Evolutionary conservation across 2,329 filamentous ascomycete species (phyloP), one percentile per base, ranked within the genome.

Genomic region (Cadophora gregata): DNA sequence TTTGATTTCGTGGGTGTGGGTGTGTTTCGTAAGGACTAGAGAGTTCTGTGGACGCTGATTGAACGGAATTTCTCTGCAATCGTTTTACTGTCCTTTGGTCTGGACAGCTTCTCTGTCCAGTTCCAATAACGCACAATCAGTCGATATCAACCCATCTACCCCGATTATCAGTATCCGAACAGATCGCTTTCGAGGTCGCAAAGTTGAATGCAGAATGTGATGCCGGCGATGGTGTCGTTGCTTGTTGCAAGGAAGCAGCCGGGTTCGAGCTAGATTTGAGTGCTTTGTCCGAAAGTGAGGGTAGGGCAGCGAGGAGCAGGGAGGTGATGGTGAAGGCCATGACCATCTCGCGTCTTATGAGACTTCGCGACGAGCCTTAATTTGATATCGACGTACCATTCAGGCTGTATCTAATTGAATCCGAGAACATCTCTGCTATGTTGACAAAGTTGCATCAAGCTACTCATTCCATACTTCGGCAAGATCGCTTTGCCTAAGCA

Each of bases 61-160:
- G n/a, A n/a, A n/a, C n/a, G n/a, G n/a, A n/a, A n/a, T n/a, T n/a
- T n/a, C n/a, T n/a, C n/a, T n/a, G n/a, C n/a, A n/a, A n/a, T n/a
- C n/a, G n/a, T 36, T 36, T 8, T 51, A 10, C 24, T 9, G 25
- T 51, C 48, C 27, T 55, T 16, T 55, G 1, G 14, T 55, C 16
- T 33, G 6, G 31, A 33, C 27, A 42, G 8, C 38, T 36, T 36
- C 31, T 36, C 31, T 21, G 31, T 6, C 66, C 63, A 68, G 21
- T 66, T 68, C 48, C 66, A 66, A 36, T 51, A 68, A 10, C 58
- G 65, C 45, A 65, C 62, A 62, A 64, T 63, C 62, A 59, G 67
- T 16, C 62, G 63, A 21, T 68, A 55, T 6, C 56, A 53, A 59
- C 60, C 33, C 66, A 33, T 24, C 67, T 64, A 1, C 50, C 64